phyloP scores from a whole-genome alignment of 805 yeast species.

The Ogataea ganodermae region DNA sequence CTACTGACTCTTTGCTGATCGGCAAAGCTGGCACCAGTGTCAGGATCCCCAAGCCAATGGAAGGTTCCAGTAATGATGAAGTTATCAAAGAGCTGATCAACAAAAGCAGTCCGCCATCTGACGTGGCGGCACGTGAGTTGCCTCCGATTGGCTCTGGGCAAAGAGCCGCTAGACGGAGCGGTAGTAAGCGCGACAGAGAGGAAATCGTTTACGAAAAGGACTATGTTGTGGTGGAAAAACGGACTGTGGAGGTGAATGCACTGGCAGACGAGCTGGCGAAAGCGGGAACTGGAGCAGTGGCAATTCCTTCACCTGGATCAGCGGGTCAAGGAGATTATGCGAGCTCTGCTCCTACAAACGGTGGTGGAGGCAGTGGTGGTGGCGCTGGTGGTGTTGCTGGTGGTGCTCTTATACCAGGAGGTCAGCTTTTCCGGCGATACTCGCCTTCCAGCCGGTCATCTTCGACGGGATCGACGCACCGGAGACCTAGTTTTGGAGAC shows the following conservation, averaged over 20 bases:
- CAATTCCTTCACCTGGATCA: slow-evolving; percentile 25
- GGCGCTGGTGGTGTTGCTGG: no score
- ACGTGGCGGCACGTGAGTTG: slow-evolving; percentile 8
- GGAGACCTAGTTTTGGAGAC: slow-evolving; percentile 64
- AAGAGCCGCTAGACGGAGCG: slow-evolving; percentile 3
- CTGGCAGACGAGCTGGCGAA: slow-evolving; percentile 88
- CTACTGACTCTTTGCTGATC: slow-evolving; percentile 22
- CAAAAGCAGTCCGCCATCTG: slow-evolving; percentile 47
- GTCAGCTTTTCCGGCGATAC: slow-evolving; percentile 25
- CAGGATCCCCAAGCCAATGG: slow-evolving; percentile 24
- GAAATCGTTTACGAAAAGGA: slow-evolving; percentile 72
- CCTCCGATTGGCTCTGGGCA: not conserved
- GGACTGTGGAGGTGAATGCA: slow-evolving; percentile 93
- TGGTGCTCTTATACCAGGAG: not conserved
- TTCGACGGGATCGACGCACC: slow-evolving; percentile 47
- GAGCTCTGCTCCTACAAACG: not conserved
- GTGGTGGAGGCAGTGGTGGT: not conserved
- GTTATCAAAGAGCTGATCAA: slow-evolving; percentile 46
- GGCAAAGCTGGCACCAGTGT: slow-evolving; percentile 13
- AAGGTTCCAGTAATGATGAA: slow-evolving; percentile 39
- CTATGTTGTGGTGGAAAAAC: slow-evolving; percentile 91
- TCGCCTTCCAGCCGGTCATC: slow-evolving; percentile 47
- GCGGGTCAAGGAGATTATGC: slow-evolving; percentile 2
- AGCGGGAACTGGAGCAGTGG: slow-evolving; percentile 45
- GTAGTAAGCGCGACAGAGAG: slow-evolving; percentile 17